Evolutionary conservation across 805 yeast genomes (phyloP).

Genomic region (Wickerhamiella australiensis): DNA sequence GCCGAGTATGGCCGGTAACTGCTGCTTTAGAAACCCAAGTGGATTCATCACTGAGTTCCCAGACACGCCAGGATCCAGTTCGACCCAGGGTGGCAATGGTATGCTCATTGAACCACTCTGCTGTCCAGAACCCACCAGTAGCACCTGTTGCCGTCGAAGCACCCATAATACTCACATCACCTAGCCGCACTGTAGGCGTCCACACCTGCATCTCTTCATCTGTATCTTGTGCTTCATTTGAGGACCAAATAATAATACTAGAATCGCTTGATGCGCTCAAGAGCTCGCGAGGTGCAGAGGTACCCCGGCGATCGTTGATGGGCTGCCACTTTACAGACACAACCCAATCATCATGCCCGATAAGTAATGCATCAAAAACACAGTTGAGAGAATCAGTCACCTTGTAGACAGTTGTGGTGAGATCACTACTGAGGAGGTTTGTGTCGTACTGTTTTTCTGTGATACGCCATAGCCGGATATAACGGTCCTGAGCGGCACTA

Average conservation of each 20-base stretch:
- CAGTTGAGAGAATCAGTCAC: slow-evolving; percentile 34
- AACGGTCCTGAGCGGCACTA: slow-evolving; percentile 85
- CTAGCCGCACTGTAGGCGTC: slow-evolving; percentile 69
- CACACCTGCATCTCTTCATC: slow-evolving; percentile 40
- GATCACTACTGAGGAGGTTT: slow-evolving; percentile 22
- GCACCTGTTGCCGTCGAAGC: slow-evolving; percentile 98
- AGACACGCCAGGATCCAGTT: slow-evolving; percentile 84
- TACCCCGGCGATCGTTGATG: slow-evolving; percentile 34
- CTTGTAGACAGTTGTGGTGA: slow-evolving; percentile 63
- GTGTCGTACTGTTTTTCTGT: slow-evolving; percentile 1
- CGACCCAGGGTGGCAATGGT: slow-evolving; percentile 66
- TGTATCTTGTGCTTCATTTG: slow-evolving; percentile 63
- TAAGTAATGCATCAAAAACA: slow-evolving; percentile 79
- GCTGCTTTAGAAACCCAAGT: slow-evolving; percentile 33
- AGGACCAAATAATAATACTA: slow-evolving; percentile 86
- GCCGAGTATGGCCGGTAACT: slow-evolving; percentile 63
- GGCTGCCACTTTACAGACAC: slow-evolving; percentile 77
- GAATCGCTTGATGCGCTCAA: slow-evolving; percentile 88
- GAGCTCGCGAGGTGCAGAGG: slow-evolving; percentile 32
- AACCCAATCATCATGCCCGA: slow-evolving; percentile 99
- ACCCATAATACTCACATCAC: slow-evolving; percentile 90
- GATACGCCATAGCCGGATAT: slow-evolving; percentile 81
- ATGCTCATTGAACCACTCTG: slow-evolving; percentile 50
- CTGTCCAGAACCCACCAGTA: slow-evolving; percentile 58
- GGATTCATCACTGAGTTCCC: slow-evolving; percentile 33